Base-by-base conservation (phyloP, 495 filamentous ascomycete species). In the Niebla homalea region DNA sequence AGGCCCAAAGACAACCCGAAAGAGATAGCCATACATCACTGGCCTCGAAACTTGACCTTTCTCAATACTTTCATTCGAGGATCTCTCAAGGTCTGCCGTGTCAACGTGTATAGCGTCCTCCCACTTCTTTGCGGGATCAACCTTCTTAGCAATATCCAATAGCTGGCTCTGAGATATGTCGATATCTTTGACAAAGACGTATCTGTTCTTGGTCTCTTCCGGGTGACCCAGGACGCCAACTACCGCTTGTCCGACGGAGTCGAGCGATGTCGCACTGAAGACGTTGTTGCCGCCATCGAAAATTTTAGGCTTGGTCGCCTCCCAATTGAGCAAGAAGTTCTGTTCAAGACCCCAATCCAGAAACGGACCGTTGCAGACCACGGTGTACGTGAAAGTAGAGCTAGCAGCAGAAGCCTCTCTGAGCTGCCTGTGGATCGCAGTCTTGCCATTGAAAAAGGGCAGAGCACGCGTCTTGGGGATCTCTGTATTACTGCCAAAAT, bases 401-500 rank as follows among this genome's bases (percentile, higher is more conserved):
- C 64, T 56, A 32, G 29, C 29, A 15, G 59, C 55, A 0, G 62
- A 58, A 46, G 66, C 65, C 22, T 71, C 59, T 37, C 69, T 53
- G 25, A 80, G 61, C 36, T 75, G 69, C 35, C 79, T 64, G 21
- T 75, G 61, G 1, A 69, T 50, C 2, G 55, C 58, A n/a, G 75
- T 59, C 60, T 83, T 83, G 18, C 63, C 61, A 1, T 47, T 62
- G 36, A 76, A 66, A 37, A 78, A 53, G 4, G 70, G 67, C 1
- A 75, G 57, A 8, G 57, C 43, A 2, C 54, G 36, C 2, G 56
- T 54, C 7, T 65, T 60, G 4, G 64, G 55, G 41, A 80, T 69
- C 41, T 67, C 50, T 1, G 64, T 64, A 46, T 79, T 65, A 40
- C 58, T 64, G 36, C 82, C 83, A 51, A 78, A 87, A 53, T 83